phyloP scores from a whole-genome alignment of 2,329 filamentous ascomycete species.

The Sphaerulina populicola region DNA sequence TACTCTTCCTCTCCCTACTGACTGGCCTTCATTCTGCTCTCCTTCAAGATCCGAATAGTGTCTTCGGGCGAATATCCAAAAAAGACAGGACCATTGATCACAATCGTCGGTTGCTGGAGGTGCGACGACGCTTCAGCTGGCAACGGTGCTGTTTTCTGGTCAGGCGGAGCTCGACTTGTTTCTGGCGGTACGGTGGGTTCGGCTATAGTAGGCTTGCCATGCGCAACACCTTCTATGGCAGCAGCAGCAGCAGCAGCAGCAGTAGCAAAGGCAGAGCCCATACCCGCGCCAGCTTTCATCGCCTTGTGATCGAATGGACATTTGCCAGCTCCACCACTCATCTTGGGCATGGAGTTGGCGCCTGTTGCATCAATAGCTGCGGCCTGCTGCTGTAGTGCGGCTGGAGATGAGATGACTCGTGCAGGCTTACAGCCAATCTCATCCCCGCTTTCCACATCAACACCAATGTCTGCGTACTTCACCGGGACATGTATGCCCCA shows the following conservation, averaged over 20 bases:
- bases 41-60: slow-evolving; percentile 64
- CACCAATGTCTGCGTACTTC: slow-evolving; percentile 36
- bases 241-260: background rate
- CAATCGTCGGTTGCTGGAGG: slow-evolving; percentile 54
- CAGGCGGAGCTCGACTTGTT: background rate
- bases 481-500: slow-evolving; percentile 81
- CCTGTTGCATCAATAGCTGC: slow-evolving; percentile 5
- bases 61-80: slow-evolving; percentile 83
- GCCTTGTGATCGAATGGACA: slow-evolving; percentile 21
- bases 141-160: background rate
- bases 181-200: background rate
- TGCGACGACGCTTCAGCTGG: no score
- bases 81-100: slow-evolving; percentile 89
- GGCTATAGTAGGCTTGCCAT: background rate
- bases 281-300: background rate
- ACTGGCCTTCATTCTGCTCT: slow-evolving; percentile 19
- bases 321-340: slow-evolving; percentile 14
- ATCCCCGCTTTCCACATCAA: slow-evolving; percentile 34
- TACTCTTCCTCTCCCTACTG: background rate
- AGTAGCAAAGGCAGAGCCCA: background rate
- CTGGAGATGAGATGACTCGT: slow-evolving; percentile 43
- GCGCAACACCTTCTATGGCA: background rate
- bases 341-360: background rate
- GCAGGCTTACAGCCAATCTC: slow-evolving; percentile 32
- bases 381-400: slow-evolving; percentile 12